Base-by-base conservation (phyloP, 1,284 basidiomycete genomes). In the Pterulicium gracile region DNA sequence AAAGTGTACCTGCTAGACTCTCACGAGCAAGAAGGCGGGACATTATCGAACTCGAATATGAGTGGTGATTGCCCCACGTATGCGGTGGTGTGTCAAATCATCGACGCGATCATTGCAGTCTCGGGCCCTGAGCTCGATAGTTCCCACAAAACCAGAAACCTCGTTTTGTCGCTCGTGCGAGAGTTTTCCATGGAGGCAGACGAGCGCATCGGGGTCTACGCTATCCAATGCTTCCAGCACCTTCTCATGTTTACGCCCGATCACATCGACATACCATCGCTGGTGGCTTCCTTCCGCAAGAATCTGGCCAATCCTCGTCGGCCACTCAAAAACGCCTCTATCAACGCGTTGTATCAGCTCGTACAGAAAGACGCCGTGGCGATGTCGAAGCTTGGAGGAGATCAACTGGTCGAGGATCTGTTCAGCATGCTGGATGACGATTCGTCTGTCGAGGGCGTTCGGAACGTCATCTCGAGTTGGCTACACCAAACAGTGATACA, bases 101-200 rank as follows among this genome's bases (percentile, higher is more conserved):
- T 96, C 45, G 91, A 96, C 58, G 91, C 93, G 0, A 73, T 97
- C 35, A 90, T 97, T 51, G 92, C 88, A 21, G 88, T 98, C 2
- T 76, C 98, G 39, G 96, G 96, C 1, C 95, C 96, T 0, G 96
- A 98, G 58, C 81, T 99, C 46, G 88, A 92, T 57, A 95, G 97
- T 52, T 86, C 88, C 1, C 72, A 77, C 20, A 73, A 83, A n/a
- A 86, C 91, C 0, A 74, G 91, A 23, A 78, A 78, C 2, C 69
- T 97, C 12, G 77, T 97, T 15, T 76, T 95, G 46, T 81, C 89
- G 54, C 75, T 98, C 4, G 83, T 98, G 1, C 77, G 81, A 51
- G 87, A 94, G 57, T 89, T 98, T 56, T 81, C 82, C 2, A 65
- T 75, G 34, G 94, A 98, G 58, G 77, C 80, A 2, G 91, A 97